These are phyloP conservation scores for Sphaerulina vaccinii DNA, from an alignment of 2,329 filamentous ascomycete genomes.

Conservation along the genomic window DNA sequence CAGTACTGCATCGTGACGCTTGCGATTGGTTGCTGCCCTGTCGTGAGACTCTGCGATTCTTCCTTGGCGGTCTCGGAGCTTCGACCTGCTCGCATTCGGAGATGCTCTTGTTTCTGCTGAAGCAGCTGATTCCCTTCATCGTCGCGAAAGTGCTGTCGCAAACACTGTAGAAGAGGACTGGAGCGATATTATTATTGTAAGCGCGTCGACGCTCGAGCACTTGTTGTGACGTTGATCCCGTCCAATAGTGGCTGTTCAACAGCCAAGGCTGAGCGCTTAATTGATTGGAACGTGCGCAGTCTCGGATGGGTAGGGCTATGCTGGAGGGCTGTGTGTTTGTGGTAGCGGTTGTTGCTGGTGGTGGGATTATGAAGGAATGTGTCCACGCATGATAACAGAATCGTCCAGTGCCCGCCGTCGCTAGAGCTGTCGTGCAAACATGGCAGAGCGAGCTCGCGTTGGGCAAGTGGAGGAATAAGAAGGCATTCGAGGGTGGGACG, in stretches of 20 bases:
- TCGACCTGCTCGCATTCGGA: constrained; percentile 21
- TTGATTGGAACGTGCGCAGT: constrained; percentile 6
- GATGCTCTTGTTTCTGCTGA: constrained; percentile 22
- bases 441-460: neutral
- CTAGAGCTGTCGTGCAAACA: neutral
- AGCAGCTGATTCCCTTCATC: constrained; percentile 35
- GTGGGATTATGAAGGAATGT: neutral
- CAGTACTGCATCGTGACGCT: constrained; percentile 32
- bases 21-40: constrained; percentile 28
- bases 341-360: neutral
- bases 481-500: constrained; percentile 1
- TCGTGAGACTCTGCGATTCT: constrained; percentile 21
- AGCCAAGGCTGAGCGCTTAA: constrained; percentile 16
- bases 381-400: neutral
- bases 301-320: constrained; percentile 1
- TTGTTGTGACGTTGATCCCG: constrained; percentile 17
- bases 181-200: neutral
- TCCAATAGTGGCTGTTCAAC: constrained; percentile 6
- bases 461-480: constrained; percentile 4
- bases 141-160: neutral
- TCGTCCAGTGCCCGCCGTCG: neutral
- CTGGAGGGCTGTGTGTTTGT: constrained; percentile 14
- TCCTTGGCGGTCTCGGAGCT: constrained; percentile 24
- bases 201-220: constrained; percentile 6
- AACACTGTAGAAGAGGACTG: constrained; percentile 7